phyloP scores from a whole-genome alignment of 345 rosid species.

The Jatropha curcas region DNA sequence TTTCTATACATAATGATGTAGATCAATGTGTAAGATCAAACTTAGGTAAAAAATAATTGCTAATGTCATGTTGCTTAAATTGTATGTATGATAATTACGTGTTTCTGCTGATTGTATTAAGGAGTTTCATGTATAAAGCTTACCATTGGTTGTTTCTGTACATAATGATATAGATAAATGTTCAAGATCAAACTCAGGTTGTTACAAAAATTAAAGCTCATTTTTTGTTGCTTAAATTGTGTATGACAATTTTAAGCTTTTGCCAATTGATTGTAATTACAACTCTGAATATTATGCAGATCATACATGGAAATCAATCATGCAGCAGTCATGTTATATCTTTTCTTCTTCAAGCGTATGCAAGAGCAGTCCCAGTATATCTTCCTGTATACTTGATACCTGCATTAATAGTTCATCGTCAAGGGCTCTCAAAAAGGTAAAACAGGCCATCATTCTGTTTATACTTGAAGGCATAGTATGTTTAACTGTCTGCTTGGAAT shows the following conservation, averaged over 20 bases:
- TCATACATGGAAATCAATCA: constrained; percentile 81
- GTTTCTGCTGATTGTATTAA: too few relatives aligned
- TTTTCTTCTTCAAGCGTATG: constrained; percentile 75
- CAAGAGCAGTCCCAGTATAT: constrained; percentile 86
- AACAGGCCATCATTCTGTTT: constrained; percentile 8
- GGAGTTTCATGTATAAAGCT: background rate
- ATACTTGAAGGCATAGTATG: background rate
- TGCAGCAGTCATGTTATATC: constrained; percentile 63
- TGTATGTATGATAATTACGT: too few relatives aligned
- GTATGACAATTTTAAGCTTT: background rate
- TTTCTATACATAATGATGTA: too few relatives aligned
- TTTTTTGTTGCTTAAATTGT: background rate
- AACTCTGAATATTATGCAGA: constrained; percentile 50
- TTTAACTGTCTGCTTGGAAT: background rate
- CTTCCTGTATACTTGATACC: constrained; percentile 91
- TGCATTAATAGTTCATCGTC: constrained; percentile 89
- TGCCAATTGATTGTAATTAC: constrained; percentile 7
- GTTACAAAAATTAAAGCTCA: background rate
- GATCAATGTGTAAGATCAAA: too few relatives aligned
- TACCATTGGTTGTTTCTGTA: background rate
- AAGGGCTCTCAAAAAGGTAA: constrained; percentile 77
- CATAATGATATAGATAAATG: background rate
- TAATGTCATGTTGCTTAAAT: too few relatives aligned
- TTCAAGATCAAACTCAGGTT: constrained; percentile 3
- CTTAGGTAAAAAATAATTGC: too few relatives aligned